Evolutionary conservation across 2,329 filamentous ascomycete genomes (phyloP), one percentile per base, ranked within the genome.

Genomic region (Fusarium chuoi): DNA sequence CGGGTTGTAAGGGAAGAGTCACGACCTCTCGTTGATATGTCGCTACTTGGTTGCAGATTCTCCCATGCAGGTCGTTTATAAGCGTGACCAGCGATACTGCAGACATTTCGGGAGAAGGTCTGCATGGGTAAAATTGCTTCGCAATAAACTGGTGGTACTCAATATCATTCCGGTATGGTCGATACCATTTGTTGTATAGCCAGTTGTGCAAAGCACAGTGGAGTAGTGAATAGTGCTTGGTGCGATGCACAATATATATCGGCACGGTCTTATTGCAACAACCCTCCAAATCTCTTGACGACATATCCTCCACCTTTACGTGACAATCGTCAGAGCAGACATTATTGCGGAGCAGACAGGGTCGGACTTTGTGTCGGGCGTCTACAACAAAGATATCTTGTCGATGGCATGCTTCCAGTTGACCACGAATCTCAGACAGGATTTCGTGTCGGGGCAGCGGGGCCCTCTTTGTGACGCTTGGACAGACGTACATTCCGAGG

Each of bases 71-170:
- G 14, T 24, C 14, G 14, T 44, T 55, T 7, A 42, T 18, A 26
- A 18, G 36, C 9, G 13, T 17, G 22, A 54, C 36, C 11, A 52
- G 10, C 8, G 36, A 61, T 20, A 3, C 13, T 14, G 28, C 7
- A n/a, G 36, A 13, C 3, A 15, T 39, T 24, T 52, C 22, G 7
- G 28, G 33, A 7, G 33, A 30, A 18, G 36, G 51, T 6, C 2
- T n/a, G 2, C 3, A n/a, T 11, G 26, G 39, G 4, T 28, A 4
- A 20, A 73, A 24, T 6, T 68, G 39, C 17, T 67, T 68, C 26
- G 70, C 45, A 24, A 73, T 58, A 33, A 71, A 71, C 35, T 69
- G 63, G 6, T 54, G 18, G 22, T 61, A 65, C 52, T 74, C 68
- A 6, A 74, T 70, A 12, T 73, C 65, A n/a, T 35, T 60, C 12